Percentiles rank a stretch among this genome's conserved stretches.
These are phyloP conservation scores for Anethum foeniculum DNA, from an alignment of 140 eudicot species.

Conservation along the genomic window DNA sequence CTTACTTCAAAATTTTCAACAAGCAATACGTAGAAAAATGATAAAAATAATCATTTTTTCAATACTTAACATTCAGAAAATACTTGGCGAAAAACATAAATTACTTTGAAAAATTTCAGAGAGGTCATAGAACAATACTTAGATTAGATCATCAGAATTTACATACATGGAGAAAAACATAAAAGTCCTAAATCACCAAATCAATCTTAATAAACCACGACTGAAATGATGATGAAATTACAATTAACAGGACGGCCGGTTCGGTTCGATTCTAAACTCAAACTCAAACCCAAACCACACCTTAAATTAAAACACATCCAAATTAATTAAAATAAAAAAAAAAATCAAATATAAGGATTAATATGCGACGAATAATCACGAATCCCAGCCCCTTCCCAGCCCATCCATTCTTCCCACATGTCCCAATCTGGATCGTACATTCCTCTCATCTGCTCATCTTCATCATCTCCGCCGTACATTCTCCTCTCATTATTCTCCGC, in stretches of 20 bases:
- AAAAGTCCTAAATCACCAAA: not conserved
- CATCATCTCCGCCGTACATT: constrained; percentile 22
- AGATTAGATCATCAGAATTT: not conserved
- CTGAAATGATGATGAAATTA: not conserved
- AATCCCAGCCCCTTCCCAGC: constrained; percentile 93
- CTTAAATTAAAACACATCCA: not conserved
- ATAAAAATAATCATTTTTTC: too few relatives aligned
- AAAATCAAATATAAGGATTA: constrained; percentile 58
- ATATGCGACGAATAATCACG: constrained; percentile 65
- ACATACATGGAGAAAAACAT: not conserved
- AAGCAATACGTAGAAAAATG: too few relatives aligned
- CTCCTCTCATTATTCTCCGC: constrained; percentile 24
- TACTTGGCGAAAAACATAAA: too few relatives aligned
- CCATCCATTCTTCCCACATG: constrained; percentile 92
- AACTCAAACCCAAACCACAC: constrained; percentile 7
- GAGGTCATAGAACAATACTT: not conserved
- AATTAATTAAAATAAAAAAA: not conserved
- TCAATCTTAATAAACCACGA: not conserved
- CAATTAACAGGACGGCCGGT: not conserved
- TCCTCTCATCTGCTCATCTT: constrained; percentile 43
- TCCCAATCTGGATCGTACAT: constrained; percentile 65
- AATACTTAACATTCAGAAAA: too few relatives aligned
- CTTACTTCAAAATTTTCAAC: too few relatives aligned
- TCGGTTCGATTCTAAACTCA: not conserved
- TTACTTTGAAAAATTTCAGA: too few relatives aligned